Base-by-base conservation (phyloP, 495 filamentous ascomycete species). In the Penicillium egyptiacum region DNA sequence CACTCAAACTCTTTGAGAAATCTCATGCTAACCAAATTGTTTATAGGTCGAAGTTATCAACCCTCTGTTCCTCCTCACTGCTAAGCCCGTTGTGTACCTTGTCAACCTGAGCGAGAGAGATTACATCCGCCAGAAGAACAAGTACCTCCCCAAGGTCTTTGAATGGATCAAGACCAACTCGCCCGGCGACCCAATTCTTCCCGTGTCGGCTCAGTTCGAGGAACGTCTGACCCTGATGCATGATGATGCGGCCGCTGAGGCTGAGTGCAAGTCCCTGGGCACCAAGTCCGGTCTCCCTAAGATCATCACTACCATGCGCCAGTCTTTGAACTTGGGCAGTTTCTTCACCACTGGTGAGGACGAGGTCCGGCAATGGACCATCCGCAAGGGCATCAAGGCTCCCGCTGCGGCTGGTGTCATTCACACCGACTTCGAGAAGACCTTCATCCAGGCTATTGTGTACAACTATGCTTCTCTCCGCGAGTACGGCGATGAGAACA, bases 91-190 rank as follows among this genome's bases (percentile, higher is more conserved):
- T 33, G 95, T 99, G 65, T 98, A 89, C 80, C 83, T 99, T 44
- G 89, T 97, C 77, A 99, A 99, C 79, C 81, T 99, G 52, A 92
- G 88, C 63, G 95, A 99, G 79, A 92, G 85, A 74, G 95, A 98
- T 75, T 99, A 93, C 74, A 89, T 97, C 74, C 89, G 94, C 64
- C 92, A 97, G 81, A 98, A 97, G 86, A 99, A 98, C 84, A 98
- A 98, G 86, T 86, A 98, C 80, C 87, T 98, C 16, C 81, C 88
- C 59, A 92, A 92, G 78, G 88, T 99, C 66, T 88, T 87, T 61
- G 85, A 89, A 66, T 98, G 94, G 93, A 84, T 98, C 75, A 93
- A 97, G 75, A 82, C 88, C 63, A 81, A 98, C 75, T 90, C 92
- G 2, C 69, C 84, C 26, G 92, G 91, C 48, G 91, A 96, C 65